phyloP scores from a whole-genome alignment of 495 filamentous ascomycete species.

The Penicillium nucicola region DNA sequence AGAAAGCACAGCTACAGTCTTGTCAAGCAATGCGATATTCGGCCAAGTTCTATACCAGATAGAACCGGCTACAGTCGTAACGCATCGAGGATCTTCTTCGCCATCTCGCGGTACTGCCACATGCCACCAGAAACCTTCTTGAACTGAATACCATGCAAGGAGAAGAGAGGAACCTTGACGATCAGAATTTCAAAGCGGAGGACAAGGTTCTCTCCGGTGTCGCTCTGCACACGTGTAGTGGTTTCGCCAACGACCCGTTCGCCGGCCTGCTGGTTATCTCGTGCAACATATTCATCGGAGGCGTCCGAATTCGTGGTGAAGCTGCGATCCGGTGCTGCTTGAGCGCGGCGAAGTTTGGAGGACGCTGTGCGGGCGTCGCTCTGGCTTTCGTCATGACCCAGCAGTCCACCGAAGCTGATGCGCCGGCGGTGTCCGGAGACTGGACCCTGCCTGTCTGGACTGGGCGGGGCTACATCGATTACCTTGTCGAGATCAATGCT shows the following conservation, averaged over 20 bases:
- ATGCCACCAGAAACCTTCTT: constrained; percentile 94
- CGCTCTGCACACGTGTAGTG: constrained; percentile 80
- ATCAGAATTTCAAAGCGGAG: constrained; percentile 95
- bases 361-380: constrained; percentile 31
- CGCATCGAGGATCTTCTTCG: constrained; percentile 87
- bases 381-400: constrained; percentile 55
- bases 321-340: constrained; percentile 60
- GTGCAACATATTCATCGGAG: constrained; percentile 66
- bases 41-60: neutral
- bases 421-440: constrained; percentile 63
- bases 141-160: constrained; percentile 94
- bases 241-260: constrained; percentile 69
- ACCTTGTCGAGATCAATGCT: constrained; percentile 84
- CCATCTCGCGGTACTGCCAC: constrained; percentile 98
- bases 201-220: constrained; percentile 73
- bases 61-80: constrained; percentile 60
- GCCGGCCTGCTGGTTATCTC: constrained; percentile 37
- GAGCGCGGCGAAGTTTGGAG: constrained; percentile 32
- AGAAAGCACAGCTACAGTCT: constrained; percentile 5
- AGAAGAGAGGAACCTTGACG: constrained; percentile 94
- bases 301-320: constrained; percentile 74
- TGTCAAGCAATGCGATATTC: constrained; percentile 2
- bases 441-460: constrained; percentile 50
- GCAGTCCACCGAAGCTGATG: constrained; percentile 78
- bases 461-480: constrained; percentile 53